These are phyloP conservation scores for Telfairia occidentalis DNA, from an alignment of 331 rosid species.

Conservation along the genomic window DNA sequence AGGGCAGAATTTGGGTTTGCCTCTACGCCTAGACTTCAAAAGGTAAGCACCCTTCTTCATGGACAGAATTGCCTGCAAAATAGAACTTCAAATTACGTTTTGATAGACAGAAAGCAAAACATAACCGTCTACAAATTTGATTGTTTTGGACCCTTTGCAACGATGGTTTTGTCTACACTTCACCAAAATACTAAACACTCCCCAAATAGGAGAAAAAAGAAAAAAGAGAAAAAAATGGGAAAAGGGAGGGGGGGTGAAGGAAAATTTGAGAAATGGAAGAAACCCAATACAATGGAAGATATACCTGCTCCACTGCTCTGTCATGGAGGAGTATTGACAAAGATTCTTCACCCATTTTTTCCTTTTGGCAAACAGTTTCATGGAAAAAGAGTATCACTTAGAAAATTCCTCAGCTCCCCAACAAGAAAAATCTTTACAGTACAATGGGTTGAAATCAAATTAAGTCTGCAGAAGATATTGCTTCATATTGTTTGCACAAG, in stretches of 20 bases:
- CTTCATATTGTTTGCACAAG: slow-evolving; percentile 12
- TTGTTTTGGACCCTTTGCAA: background rate
- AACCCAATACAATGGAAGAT: background rate
- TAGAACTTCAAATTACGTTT: slow-evolving; percentile 11
- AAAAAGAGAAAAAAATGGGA: background rate
- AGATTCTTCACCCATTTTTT: slow-evolving; percentile 48
- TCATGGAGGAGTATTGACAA: slow-evolving; percentile 46
- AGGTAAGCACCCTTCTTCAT: slow-evolving; percentile 79
- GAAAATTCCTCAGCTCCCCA: slow-evolving; percentile 21
- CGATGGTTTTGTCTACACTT: background rate
- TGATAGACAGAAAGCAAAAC: slow-evolving; percentile 8
- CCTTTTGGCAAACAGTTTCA: slow-evolving; percentile 25
- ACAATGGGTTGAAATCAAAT: slow-evolving; percentile 26
- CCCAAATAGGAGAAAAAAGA: background rate
- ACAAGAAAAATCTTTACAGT: slow-evolving; percentile 25
- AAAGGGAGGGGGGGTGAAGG: no score
- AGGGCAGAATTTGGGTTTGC: slow-evolving; percentile 74
- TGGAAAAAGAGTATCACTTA: slow-evolving; percentile 21
- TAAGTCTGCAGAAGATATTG: slow-evolving; percentile 12
- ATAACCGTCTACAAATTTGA: background rate
- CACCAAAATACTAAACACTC: background rate
- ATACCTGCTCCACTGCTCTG: slow-evolving; percentile 74
- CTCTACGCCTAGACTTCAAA: slow-evolving; percentile 59
- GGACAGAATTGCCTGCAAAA: slow-evolving; percentile 63
- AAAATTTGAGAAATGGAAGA: background rate